Conservation (phyloP, 2,329 filamentous ascomycete species). For the Microcyclosporella mali region DNA sequence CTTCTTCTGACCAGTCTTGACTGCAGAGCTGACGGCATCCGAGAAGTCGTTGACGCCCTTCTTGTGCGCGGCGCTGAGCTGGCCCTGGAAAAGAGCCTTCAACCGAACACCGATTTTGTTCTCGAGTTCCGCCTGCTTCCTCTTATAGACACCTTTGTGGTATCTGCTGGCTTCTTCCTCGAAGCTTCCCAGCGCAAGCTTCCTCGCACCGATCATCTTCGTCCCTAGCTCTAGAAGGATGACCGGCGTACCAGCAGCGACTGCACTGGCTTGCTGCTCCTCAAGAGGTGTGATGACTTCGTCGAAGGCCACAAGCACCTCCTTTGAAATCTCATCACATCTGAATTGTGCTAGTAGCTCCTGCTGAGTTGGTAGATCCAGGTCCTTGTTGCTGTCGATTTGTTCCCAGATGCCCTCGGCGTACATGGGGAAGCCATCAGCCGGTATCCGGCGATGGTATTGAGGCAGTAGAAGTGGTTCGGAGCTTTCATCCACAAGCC, state of each 20-base stretch:
- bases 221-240: conserved; percentile 70
- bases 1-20: conserved; percentile 89
- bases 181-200: conserved; percentile 73
- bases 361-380: conserved; percentile 94
- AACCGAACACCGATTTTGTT: conserved; percentile 80
- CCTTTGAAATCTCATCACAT: conserved; percentile 91
- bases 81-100: conserved; percentile 81
- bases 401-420: conserved; percentile 95
- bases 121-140: conserved; percentile 80
- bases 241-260: conserved; percentile 63
- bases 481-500: conserved; percentile 62
- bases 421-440: conserved; percentile 93
- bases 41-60: conserved; percentile 75
- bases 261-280: conserved; percentile 71
- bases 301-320: conserved; percentile 81
- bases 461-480: conserved; percentile 83
- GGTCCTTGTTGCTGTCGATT: conserved; percentile 97
- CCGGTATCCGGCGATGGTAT: conserved; percentile 92
- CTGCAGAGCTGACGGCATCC: conserved; percentile 76
- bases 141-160: conserved; percentile 88
- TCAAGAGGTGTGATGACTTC: conserved; percentile 75
- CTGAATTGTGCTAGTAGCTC: conserved; percentile 94
- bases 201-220: conserved; percentile 65
- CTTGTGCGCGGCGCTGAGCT: conserved; percentile 84
- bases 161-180: conserved; percentile 87